Conservation (phyloP, 345 rosid genomes). For the Syzygium grande region DNA sequence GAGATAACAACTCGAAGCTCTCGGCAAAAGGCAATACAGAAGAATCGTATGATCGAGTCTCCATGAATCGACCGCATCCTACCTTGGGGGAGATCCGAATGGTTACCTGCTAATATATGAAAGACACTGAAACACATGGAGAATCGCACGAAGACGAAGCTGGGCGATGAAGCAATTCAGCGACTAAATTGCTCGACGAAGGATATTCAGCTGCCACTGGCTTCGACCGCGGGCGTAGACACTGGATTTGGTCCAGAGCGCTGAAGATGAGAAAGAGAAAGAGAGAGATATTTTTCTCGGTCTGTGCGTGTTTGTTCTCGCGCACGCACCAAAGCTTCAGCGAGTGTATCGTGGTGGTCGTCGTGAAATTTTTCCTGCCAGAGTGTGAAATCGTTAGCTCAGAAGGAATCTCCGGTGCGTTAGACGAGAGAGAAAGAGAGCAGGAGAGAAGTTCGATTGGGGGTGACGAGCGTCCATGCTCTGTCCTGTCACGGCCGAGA, state of each 20-base stretch:
- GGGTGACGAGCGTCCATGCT: fast-evolving
- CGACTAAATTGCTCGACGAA: too few species aligned
- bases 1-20: neutral
- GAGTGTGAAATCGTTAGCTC: too few species aligned
- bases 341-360: too few species aligned
- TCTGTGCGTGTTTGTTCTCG: neutral
- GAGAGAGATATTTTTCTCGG: neutral
- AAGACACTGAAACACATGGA: neutral
- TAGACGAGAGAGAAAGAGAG: neutral
- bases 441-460: neutral
- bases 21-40: neutral
- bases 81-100: neutral
- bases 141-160: neutral
- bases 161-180: too few species aligned
- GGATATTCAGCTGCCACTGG: too few species aligned
- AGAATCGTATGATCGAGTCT: neutral
- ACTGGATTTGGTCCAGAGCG: too few species aligned
- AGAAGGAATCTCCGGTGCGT: too few species aligned
- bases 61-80: neutral
- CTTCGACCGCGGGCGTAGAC: too few species aligned
- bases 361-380: too few species aligned
- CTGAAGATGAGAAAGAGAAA: too few species aligned
- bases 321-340: neutral
- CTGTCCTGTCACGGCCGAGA: neutral
- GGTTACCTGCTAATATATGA: neutral